Evolutionary conservation across 164 flowering plant species (phyloP), one percentile per base, ranked within the genome.

Genomic region (Cinnamomum chago): DNA sequence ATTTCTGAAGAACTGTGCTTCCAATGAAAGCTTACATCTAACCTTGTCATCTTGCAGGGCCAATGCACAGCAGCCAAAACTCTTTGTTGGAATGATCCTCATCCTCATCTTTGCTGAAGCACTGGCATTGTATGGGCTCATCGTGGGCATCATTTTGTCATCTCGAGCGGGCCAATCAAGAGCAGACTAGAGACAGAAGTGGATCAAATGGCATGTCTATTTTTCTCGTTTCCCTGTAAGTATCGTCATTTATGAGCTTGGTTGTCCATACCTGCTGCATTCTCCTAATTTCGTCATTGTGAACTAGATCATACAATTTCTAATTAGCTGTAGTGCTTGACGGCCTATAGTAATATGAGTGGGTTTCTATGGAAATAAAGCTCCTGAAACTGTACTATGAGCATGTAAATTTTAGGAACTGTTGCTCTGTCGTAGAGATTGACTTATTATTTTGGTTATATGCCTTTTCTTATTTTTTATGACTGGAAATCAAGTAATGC

Each of bases 21-120:
- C 60, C 60, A 4, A 55, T 55, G n/a, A 55, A 55, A 3, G n/a
- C 23, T n/a, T 72, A 52, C 3, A 27, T 58, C 22, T 7, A 14
- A 27, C 13, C n/a, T 17, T 66, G 50, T 17, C 65, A 52, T 74
- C 18, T 76, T 82, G 71, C 89, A 91, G 95, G 78, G 95, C 95
- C 67, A 91, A 91, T 81, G 95, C 95, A 50, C 93, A 91, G 76
- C 95, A 89, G 76, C 95, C 93, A 24, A 91, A 91, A 85, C 95
- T 91, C 65, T 89, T 91, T 70, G 93, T 89, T 71, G 93, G 95
- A 22, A 89, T 89, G 95, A 89, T 91, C 72, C 93, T 91, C 73
- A 91, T 91, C 79, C 95, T 91, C 77, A 91, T 91, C 76, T 91
- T 91, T 78, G 95, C 95, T 76, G 95, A 90, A 83, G 95, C 95